phyloP scores from a whole-genome alignment of 179 eudicot genomes.

The Silene coronaria region DNA sequence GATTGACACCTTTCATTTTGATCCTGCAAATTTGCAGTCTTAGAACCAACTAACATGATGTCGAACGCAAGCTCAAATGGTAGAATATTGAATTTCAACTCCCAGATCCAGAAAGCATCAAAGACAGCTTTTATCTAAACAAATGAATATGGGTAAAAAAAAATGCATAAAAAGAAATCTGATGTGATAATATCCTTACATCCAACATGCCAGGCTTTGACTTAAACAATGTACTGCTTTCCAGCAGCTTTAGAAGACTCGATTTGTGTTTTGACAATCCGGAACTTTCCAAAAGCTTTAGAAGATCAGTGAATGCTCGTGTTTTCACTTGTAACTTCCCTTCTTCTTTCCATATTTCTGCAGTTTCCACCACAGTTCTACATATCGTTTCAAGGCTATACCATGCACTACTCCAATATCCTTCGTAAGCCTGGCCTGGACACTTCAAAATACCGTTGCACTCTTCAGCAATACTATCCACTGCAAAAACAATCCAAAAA shows the following conservation, averaged over 20 bases:
- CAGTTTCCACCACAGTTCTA: conserved; percentile 48
- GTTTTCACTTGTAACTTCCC: conserved; percentile 58
- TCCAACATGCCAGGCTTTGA: conserved; percentile 26
- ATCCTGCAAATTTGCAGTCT: conserved; percentile 35
- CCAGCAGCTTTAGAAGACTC: conserved; percentile 29
- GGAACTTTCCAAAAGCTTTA: conserved; percentile 57
- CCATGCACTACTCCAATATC: conserved; percentile 50
- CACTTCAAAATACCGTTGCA: conserved; percentile 12
- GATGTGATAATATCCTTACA: conserved; percentile 18
- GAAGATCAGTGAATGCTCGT: conserved; percentile 64
- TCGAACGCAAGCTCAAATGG: not conserved
- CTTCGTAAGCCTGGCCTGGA: conserved; percentile 35
- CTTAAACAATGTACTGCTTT: conserved; percentile 24
- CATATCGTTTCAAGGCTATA: conserved; percentile 46
- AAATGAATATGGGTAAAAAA: not conserved
- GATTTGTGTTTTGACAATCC: conserved; percentile 75
- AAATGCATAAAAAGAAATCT: not conserved
- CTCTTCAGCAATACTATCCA: conserved; percentile 19
- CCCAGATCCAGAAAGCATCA: not conserved
- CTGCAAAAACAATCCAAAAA: conserved; percentile 29
- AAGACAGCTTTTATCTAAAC: no score
- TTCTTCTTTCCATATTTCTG: conserved; percentile 71
- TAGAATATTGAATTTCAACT: not conserved
- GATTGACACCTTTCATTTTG: conserved; percentile 36
- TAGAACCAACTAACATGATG: conserved; percentile 5